A percentile compares a stretch with the other conserved stretches of the same genome.
Evolutionary conservation across 371 early-diverging fungal genomes (phyloP).

Genomic region (Mortierella sp.): DNA sequence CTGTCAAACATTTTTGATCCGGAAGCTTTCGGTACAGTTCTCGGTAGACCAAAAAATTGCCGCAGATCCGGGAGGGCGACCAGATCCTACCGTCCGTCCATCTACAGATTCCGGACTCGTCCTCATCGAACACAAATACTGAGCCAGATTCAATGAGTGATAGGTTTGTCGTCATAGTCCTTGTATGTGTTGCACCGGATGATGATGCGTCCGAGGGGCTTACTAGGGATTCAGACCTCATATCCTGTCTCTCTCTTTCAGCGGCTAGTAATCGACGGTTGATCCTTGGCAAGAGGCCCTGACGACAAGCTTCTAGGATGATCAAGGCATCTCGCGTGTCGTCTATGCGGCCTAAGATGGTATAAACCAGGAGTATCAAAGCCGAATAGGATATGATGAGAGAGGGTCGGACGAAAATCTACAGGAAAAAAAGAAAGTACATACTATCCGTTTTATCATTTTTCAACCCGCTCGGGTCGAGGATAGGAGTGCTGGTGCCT

Average conservation of each 20-base stretch:
- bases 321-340: conserved; percentile 85
- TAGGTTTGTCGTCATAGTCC: conserved; percentile 1
- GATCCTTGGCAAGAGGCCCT: conserved; percentile 72
- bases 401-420: not conserved
- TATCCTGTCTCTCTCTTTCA: conserved; percentile 61
- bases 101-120: conserved; percentile 87
- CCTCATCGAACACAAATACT: conserved; percentile 89
- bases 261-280: conserved; percentile 72
- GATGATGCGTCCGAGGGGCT: conserved; percentile 59
- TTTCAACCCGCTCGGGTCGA: too few species aligned
- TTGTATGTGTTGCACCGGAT: not conserved
- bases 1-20: conserved; percentile 36
- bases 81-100: conserved; percentile 92
- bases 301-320: conserved; percentile 86
- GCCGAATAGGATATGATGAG: not conserved
- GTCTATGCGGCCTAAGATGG: conserved; percentile 70
- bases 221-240: conserved; percentile 7
- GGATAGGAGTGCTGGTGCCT: too few species aligned
- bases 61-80: conserved; percentile 86
- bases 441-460: too few species aligned
- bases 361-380: not conserved
- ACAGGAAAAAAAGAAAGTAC: not conserved
- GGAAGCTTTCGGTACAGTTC: conserved; percentile 71
- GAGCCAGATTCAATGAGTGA: conserved; percentile 63
- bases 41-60: conserved; percentile 81